phyloP scores from a whole-genome alignment of 192 early-diverging fungal genomes.

The Entrophospora sp. region DNA sequence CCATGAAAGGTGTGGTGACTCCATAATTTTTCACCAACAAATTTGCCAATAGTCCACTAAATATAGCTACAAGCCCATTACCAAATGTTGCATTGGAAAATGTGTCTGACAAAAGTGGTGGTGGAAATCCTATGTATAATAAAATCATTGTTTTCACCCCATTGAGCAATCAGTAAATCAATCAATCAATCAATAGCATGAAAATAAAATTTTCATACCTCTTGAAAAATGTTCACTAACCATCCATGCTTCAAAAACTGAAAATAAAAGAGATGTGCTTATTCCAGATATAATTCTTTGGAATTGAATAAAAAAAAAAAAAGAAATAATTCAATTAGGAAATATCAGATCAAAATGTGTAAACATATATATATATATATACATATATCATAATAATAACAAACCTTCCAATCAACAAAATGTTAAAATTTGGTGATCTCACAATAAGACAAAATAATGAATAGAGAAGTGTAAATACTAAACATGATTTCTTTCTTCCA shows the following conservation, averaged over 20 bases:
- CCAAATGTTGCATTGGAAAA: conserved; percentile 58
- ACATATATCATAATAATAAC: background rate
- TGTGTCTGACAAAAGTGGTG: conserved; percentile 43
- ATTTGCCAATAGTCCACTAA: conserved; percentile 58
- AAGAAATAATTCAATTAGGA: background rate
- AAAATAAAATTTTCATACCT: conserved; percentile 11
- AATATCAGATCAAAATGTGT: too few relatives aligned
- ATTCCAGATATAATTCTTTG: conserved; percentile 39
- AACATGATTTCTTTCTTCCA: conserved; percentile 15
- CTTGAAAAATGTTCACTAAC: conserved; percentile 45
- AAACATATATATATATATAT: background rate
- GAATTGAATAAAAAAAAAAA: background rate
- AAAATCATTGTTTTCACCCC: too few relatives aligned
- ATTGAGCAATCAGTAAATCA: too few relatives aligned
- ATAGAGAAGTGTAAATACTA: conserved; percentile 9
- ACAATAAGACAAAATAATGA: background rate
- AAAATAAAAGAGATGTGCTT: conserved; percentile 42
- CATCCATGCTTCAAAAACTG: conserved; percentile 56
- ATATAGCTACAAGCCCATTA: conserved; percentile 65
- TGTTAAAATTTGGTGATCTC: background rate
- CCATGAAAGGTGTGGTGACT: conserved; percentile 53
- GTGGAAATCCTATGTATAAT: conserved; percentile 38
- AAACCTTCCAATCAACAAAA: conserved; percentile 12
- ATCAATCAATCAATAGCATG: background rate
- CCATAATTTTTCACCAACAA: conserved; percentile 43